Percentiles rank a stretch among this genome's conserved stretches.
phyloP scores from a whole-genome alignment of 805 yeast genomes.

The Naumovozyma dairenensis region DNA sequence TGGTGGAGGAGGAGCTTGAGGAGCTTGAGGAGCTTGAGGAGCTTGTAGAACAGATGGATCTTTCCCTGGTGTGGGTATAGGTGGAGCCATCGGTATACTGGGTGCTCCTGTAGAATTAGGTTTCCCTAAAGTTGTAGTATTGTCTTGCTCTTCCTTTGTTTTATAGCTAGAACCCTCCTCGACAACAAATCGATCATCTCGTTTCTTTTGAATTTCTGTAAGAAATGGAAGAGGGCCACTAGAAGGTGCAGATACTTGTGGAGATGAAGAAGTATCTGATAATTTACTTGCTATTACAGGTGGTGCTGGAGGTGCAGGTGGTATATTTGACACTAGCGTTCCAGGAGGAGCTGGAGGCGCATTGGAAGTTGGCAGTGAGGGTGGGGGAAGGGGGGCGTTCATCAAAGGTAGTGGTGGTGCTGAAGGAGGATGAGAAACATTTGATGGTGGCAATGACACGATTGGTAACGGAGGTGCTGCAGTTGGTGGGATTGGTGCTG shows the following conservation, averaged over 20 bases:
- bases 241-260: constrained; percentile 19
- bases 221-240: constrained; percentile 38
- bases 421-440: constrained; percentile 18
- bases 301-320: constrained; percentile 21
- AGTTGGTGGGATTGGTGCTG: constrained; percentile 8
- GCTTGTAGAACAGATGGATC: constrained; percentile 5
- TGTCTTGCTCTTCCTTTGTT: constrained; percentile 16
- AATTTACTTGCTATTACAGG: too few relatives aligned
- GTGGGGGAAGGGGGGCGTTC: constrained; percentile 15
- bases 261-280: constrained; percentile 9
- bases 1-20: constrained; percentile 13
- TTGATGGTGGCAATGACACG: constrained; percentile 13
- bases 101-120: constrained; percentile 1
- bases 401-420: constrained; percentile 19
- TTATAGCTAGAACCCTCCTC: constrained; percentile 27
- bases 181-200: constrained; percentile 39
- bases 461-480: constrained; percentile 17
- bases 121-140: constrained; percentile 13
- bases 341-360: constrained; percentile 19
- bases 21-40: constrained; percentile 8
- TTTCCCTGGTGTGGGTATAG: constrained; percentile 8
- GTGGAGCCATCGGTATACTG: constrained; percentile 8
- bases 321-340: constrained; percentile 10
- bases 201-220: constrained; percentile 39
- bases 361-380: constrained; percentile 16